Conservation (phyloP, 179 eudicot genomes). For the Nepenthes alata region DNA sequence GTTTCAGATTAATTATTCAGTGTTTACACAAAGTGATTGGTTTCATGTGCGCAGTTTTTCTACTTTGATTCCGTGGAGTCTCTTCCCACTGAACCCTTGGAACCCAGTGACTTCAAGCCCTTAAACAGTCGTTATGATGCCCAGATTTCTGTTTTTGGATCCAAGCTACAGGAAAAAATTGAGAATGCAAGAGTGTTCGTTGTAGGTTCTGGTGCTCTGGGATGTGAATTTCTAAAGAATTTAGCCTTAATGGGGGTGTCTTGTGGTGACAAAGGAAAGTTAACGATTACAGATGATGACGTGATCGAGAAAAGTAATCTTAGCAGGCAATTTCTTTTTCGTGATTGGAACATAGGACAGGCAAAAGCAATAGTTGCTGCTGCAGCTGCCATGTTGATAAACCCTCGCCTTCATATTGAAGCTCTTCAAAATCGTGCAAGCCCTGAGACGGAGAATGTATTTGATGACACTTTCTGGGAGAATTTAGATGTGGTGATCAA, state of each 20-base stretch:
- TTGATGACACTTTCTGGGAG: constrained; percentile 88
- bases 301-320: constrained; percentile 94
- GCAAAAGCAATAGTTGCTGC: constrained; percentile 96
- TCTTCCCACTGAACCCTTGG: constrained; percentile 64
- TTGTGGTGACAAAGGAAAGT: constrained; percentile 50
- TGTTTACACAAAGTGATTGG: background rate
- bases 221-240: constrained; percentile 87
- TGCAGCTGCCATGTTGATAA: constrained; percentile 61
- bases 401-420: constrained; percentile 45
- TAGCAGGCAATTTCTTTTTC: constrained; percentile 86
- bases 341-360: constrained; percentile 97
- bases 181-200: constrained; percentile 66
- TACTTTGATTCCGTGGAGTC: constrained; percentile 95
- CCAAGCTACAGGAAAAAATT: constrained; percentile 72
- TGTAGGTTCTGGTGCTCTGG: constrained; percentile 93
- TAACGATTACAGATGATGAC: constrained; percentile 94
- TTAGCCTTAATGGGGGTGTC: constrained; percentile 91
- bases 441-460: constrained; percentile 84
- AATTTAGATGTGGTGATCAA: constrained; percentile 55
- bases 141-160: constrained; percentile 87
- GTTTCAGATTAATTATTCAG: background rate
- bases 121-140: constrained; percentile 86
- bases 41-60: constrained; percentile 46
- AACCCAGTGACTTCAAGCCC: constrained; percentile 55
- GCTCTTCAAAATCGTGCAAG: constrained; percentile 88